Base-by-base conservation (phyloP, 129 eudicot genomes). In the Ambrosia trifida region DNA sequence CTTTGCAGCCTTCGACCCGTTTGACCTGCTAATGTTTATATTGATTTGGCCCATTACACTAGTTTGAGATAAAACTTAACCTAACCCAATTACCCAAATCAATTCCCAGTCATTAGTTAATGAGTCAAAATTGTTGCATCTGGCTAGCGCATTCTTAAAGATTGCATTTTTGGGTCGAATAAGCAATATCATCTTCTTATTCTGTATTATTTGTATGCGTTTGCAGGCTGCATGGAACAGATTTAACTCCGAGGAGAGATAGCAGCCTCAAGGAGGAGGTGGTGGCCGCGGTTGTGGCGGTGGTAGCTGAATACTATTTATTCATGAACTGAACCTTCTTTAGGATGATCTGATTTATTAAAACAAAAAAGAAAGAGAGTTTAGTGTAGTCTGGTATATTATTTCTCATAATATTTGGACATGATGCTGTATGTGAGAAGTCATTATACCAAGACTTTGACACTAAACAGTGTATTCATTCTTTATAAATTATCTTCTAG, bases 211-310 rank as follows among this genome's bases (percentile, higher is more conserved):
- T 5, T 36, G 9, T 69, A 19, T 71, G 28, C 24, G 44, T 11
- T 24, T 24, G 54, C 85, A 94, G 99, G 99, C 91, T 1, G 99
- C 97, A 43, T 95, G 97, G 99, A 88, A 79, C 83, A 94, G 47
- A 84, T 89, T 85, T 72, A 86, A 86, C 81, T 80, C 90, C 0
- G 97, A 90, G 66, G 97, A 95, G 79, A 83, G 86, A 79, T 95
- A 80, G 38, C 47, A 36, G 44, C 64, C n/a, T 63, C 62, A 33
- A 12, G 40, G 20, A 2, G 56, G 16, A 3, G 41, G 66, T 5
- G n/a, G 18, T 24, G 19, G 41, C 52, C 11, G 12, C 1, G n/a
- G 67, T 47, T 31, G 40, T 4, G 62, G 32, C 12, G 19, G 32
- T 24, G 11, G 35, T 12, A 46, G 69, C 52, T 9, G 69, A 50